These are phyloP conservation scores for Salix exigua DNA, from an alignment of 345 rosid species.

Conservation along the genomic window DNA sequence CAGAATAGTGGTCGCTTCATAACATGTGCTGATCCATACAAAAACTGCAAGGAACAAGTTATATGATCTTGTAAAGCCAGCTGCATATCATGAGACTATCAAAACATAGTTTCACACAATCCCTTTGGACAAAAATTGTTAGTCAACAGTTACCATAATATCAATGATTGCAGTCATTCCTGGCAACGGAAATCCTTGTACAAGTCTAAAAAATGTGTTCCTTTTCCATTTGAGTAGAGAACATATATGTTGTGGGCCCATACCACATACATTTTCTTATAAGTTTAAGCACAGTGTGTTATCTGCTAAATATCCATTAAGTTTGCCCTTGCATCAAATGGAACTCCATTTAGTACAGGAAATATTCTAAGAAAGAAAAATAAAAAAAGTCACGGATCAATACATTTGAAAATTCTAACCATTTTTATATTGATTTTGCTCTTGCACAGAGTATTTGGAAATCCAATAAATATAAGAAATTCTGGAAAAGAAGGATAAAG, in stretches of 20 bases:
- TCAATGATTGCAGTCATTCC: neutral
- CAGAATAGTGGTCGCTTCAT: constrained; percentile 57
- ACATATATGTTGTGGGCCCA: neutral
- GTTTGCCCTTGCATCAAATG: neutral
- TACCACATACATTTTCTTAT: neutral
- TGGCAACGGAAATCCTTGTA: neutral
- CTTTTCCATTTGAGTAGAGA: neutral
- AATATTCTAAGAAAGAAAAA: neutral
- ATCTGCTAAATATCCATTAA: neutral
- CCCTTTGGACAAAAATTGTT: neutral
- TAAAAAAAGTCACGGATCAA: neutral
- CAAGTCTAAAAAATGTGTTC: neutral
- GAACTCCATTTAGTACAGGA: neutral
- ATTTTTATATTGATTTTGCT: neutral
- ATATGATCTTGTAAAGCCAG: neutral
- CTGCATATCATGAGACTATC: neutral
- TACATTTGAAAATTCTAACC: neutral
- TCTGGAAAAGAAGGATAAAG: neutral
- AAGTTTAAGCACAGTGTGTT: neutral
- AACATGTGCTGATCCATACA: constrained; percentile 75
- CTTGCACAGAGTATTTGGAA: neutral
- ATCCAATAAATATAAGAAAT: neutral
- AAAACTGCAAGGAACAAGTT: constrained; percentile 53
- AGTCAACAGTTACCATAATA: neutral
- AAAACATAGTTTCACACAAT: neutral